These are phyloP conservation scores for Saccharomycopsis fermentans DNA, from an alignment of 805 yeast genomes.

Conservation along the genomic window DNA sequence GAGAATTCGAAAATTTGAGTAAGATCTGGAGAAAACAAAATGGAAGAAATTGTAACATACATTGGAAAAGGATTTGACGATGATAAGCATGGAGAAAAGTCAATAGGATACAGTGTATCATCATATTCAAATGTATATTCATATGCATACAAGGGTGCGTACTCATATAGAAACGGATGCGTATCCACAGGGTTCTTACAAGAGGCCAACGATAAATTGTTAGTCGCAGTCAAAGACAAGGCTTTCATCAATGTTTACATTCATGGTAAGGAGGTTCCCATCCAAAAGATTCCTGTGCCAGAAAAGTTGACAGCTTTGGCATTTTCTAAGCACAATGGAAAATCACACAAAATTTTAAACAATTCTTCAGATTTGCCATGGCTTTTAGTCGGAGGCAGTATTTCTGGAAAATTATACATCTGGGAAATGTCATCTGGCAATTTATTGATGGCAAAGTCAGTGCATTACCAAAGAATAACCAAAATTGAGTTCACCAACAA, in stretches of 20 bases:
- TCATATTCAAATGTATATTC: conserved; percentile 34
- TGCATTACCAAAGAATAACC: conserved; percentile 70
- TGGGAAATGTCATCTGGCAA: conserved; percentile 83
- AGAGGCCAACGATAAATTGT: conserved; percentile 43
- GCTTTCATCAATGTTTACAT: conserved; percentile 64
- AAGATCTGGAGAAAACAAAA: too few relatives aligned
- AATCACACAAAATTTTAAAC: conserved; percentile 18
- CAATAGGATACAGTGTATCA: conserved; percentile 33
- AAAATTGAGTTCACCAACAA: conserved; percentile 50
- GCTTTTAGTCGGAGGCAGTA: conserved; percentile 63
- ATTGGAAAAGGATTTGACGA: conserved; percentile 34
- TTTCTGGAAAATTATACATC: conserved; percentile 64
- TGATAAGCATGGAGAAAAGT: conserved; percentile 36
- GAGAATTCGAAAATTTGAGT: too few relatives aligned
- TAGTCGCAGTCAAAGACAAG: conserved; percentile 58
- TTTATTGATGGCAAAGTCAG: conserved; percentile 56
- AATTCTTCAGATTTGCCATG: conserved; percentile 38
- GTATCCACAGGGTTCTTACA: conserved; percentile 37
- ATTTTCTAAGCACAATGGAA: conserved; percentile 22
- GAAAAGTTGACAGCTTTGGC: conserved; percentile 58
- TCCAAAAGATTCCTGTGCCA: conserved; percentile 77
- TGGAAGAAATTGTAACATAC: conserved; percentile 45
- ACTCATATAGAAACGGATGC: conserved; percentile 39
- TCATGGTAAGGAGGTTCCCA: conserved; percentile 40
- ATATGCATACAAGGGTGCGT: conserved; percentile 38